Evolutionary conservation across 805 yeast genomes (phyloP), one percentile per base, ranked within the genome.

Genomic region (Saturnispora besseyi): DNA sequence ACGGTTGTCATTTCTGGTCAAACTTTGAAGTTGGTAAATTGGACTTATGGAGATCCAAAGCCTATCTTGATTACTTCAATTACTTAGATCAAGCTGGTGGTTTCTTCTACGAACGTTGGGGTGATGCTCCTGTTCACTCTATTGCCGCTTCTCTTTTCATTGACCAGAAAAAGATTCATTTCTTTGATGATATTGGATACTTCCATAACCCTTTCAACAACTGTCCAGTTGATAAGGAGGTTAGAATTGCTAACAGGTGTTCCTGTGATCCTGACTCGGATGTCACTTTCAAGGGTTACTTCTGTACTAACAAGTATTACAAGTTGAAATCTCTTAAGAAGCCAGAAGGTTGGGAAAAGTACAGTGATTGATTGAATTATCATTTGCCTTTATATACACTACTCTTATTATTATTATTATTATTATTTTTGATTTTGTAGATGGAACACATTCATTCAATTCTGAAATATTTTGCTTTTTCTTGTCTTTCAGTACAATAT

Each of bases 91-190:
- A 77, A 54, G 77, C 83, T 13, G 96, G 96, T 64, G 96, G 96
- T n/a, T 88, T 88, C 70, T 88, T 84, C 71, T 88, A 87, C 66
- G 89, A 85, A 72, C 77, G 96, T 68, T 87, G 95, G 96, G 95
- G 96, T 59, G 96, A 87, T 67, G 96, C 95, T 28, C 96, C 96
- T 33, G 83, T 87, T 45, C 96, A 87, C 66, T 84, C 95, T 5
- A 81, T 87, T 60, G 96, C 93, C 31, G 96, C 87, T 21, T 71
- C 93, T 4, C 70, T 88, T 56, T 85, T 88, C 70, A 63, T 87
- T 65, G 79, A 84, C 49, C 79, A 76, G 63, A 80, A 78, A 53
- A 72, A 82, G 61, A 69, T 88, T 45, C 95, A 88, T 62, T 80
- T 84, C 74, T 89, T 89, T 63, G 84, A 79, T 52, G 95, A 87